Conservation (phyloP, 139 green algal genomes). For the Picochlorum costavermella region DNA sequence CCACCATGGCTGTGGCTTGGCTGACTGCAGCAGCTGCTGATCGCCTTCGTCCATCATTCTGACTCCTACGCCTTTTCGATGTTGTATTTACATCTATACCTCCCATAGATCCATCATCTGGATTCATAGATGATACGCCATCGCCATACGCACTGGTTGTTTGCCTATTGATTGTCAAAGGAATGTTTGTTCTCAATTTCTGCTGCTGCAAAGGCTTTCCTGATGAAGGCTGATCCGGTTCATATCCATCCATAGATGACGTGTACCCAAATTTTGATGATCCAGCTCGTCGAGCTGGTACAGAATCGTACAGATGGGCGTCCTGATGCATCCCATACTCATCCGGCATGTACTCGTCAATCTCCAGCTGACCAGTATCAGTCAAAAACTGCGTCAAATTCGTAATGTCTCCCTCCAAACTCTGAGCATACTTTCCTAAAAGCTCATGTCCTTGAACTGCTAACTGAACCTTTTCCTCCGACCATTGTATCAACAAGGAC, state of each 20-base stretch:
- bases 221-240: neutral
- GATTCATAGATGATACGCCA: neutral
- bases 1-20: constrained; percentile 14
- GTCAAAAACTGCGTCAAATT: constrained; percentile 23
- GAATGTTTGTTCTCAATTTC: constrained; percentile 15
- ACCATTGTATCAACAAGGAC: constrained; percentile 59
- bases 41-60: constrained; percentile 5
- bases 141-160: neutral
- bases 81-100: neutral
- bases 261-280: neutral
- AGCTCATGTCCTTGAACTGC: constrained; percentile 53
- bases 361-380: neutral
- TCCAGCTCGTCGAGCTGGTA: neutral
- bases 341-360: constrained; percentile 4
- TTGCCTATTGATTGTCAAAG: neutral
- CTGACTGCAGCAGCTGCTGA: constrained; percentile 23
- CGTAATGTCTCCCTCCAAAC: constrained; percentile 53
- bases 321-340: constrained; percentile 1
- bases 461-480: constrained; percentile 67
- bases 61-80: no score
- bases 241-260: neutral
- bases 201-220: neutral
- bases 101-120: neutral
- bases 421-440: constrained; percentile 48
- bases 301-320: neutral